A percentile compares a stretch with the other conserved stretches of the same genome.
Conservation (phyloP, 139 green algal species). For the Tetradesmus obliquus region DNA sequence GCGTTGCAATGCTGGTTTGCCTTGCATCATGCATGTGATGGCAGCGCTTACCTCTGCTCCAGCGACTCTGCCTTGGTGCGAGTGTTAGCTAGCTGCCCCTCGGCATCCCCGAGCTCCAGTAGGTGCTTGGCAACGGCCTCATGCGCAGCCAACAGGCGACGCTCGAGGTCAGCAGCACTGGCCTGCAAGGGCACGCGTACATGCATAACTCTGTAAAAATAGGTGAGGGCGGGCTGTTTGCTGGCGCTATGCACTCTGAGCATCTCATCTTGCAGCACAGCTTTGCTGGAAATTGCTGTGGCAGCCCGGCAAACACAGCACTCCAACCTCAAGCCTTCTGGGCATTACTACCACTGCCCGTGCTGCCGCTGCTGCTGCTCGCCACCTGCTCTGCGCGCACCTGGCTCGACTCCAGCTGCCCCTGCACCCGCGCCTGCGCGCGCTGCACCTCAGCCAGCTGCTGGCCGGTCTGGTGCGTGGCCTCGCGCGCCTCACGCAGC, state of each 20-base stretch:
- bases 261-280: not conserved
- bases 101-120: slow-evolving; percentile 18
- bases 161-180: not conserved
- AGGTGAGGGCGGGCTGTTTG: no score
- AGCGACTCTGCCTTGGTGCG: not conserved
- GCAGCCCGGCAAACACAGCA: not conserved
- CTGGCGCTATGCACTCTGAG: no score
- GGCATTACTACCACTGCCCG: no score
- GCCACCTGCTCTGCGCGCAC: not conserved
- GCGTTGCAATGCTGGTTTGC: not conserved
- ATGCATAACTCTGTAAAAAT: no score
- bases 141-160: slow-evolving; percentile 7
- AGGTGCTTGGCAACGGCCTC: not conserved
- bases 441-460: not conserved
- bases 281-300: not conserved
- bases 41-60: not conserved
- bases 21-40: not conserved
- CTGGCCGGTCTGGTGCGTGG: not conserved
- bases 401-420: slow-evolving; percentile 19
- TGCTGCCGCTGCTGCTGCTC: not conserved
- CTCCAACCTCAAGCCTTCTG: not conserved
- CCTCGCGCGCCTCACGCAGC: slow-evolving; percentile 13
- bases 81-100: not conserved
- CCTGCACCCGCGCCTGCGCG: not conserved
- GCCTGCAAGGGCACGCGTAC: not conserved